phyloP scores from a whole-genome alignment of 2,329 filamentous ascomycete species.

The Neodidymelliopsis sp. region DNA sequence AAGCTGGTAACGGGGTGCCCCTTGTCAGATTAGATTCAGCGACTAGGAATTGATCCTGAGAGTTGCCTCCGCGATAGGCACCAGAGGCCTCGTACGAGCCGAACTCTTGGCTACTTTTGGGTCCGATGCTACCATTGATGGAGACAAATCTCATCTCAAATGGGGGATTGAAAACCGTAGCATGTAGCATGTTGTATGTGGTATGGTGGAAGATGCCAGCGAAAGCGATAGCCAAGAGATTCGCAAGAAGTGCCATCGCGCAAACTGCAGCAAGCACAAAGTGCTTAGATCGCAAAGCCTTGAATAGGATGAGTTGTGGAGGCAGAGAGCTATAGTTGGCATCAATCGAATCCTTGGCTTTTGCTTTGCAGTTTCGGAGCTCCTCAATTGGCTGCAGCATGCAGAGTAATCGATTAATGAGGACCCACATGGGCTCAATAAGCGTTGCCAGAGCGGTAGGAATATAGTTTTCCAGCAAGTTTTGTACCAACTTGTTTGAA shows the following conservation, averaged over 20 bases:
- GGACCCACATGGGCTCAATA: slow-evolving; percentile 64
- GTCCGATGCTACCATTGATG: slow-evolving; percentile 39
- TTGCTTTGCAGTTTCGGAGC: slow-evolving; percentile 53
- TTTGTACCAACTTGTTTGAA: slow-evolving; percentile 45
- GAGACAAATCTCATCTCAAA: slow-evolving; percentile 30
- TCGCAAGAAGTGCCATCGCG: slow-evolving; percentile 57
- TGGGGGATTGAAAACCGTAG: slow-evolving; percentile 10
- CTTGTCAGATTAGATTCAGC: slow-evolving; percentile 56
- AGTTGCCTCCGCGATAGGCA: slow-evolving; percentile 36
- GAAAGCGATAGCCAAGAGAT: slow-evolving; percentile 62
- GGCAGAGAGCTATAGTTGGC: slow-evolving; percentile 64
- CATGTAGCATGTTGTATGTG: slow-evolving; percentile 8
- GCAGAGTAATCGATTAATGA: slow-evolving; percentile 62
- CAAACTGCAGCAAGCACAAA: slow-evolving; percentile 59
- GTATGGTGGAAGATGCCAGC: slow-evolving; percentile 60
- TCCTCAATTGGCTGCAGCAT: slow-evolving; percentile 64
- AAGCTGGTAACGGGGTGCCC: slow-evolving; percentile 57
- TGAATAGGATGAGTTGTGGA: slow-evolving; percentile 59
- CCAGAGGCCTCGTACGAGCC: slow-evolving; percentile 17
- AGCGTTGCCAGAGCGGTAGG: slow-evolving; percentile 64
- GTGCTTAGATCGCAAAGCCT: slow-evolving; percentile 57
- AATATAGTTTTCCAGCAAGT: slow-evolving; percentile 59
- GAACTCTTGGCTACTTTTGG: neutral
- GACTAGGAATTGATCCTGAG: slow-evolving; percentile 52
- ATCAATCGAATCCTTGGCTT: slow-evolving; percentile 43